Base-by-base conservation (phyloP, 2,329 filamentous ascomycete genomes). In the Colletotrichum costaricense region DNA sequence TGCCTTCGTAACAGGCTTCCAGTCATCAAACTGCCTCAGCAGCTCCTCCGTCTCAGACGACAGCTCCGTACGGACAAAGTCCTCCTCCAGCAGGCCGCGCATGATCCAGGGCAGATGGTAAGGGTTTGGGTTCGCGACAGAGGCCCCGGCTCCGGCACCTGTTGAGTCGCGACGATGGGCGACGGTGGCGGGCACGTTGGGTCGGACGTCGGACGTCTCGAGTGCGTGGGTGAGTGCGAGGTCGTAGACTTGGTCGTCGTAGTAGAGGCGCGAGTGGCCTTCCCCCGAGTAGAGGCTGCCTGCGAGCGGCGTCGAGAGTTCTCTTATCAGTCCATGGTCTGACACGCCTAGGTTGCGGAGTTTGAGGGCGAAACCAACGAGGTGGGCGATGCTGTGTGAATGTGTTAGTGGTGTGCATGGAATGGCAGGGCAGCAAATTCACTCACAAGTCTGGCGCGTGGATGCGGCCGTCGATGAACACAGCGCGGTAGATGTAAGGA, bases 81-180 rank as follows among this genome's bases (percentile, higher is more conserved):
- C 93, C 81, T 99, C 97, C 80, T 98, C 97, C 2, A 99, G 84
- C 70, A 99, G 85, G 0, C 97, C 97, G 8, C 97, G 91, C 92
- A 99, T 97, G 46, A 97, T 96, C 92, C 97, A 99, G 0, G 97
- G 97, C 16, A 99, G 86, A 68, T 97, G 93, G 79, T 96, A 98
- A 0, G 96, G 96, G 78, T 98, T 98, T 19, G 92, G 85, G 70
- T 89, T 87, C 0, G 84, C 79, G 33, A 90, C 77, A 75, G 81
- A 78, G 6, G 60, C 67, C 5, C 35, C 56, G 4, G 78, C 76
- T 19, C 42, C 42, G 7, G 38, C 38, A 42, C 42, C 42, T 4
- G 19, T 22, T 4, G 42, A 49, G 30, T 67, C 52, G 52, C 63
- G 38, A 63, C 55, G 58, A 64, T 69, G 54, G 78, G 30, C 3